phyloP scores from a whole-genome alignment of 345 rosid genomes.

The Populus pruinosa region DNA sequence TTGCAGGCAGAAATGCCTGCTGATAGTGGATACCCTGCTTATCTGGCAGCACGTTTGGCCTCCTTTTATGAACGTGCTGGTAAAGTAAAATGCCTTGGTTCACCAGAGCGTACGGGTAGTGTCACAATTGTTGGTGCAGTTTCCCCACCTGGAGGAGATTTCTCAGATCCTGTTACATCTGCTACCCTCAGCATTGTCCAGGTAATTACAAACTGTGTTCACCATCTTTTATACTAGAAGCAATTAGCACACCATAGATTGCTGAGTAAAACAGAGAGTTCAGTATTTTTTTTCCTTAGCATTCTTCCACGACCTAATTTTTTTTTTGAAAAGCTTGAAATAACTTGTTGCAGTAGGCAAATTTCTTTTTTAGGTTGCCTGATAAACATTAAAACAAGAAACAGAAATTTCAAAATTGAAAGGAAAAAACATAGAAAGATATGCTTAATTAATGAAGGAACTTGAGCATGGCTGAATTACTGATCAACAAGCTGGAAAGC shows the following conservation, averaged over 20 bases:
- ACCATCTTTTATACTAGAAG: background rate
- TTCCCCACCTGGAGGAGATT: slow-evolving; percentile 99
- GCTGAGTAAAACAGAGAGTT: background rate
- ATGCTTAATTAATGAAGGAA: background rate
- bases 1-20: slow-evolving; percentile 99
- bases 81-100: slow-evolving; percentile 97
- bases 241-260: background rate
- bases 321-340: background rate
- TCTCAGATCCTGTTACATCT: slow-evolving; percentile 99
- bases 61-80: slow-evolving; percentile 99
- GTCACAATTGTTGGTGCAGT: slow-evolving; percentile 99
- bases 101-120: slow-evolving; percentile 97
- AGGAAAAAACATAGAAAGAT: background rate
- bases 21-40: slow-evolving; percentile 99
- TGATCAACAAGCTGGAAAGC: background rate
- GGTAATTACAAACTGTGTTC: slow-evolving; percentile 44
- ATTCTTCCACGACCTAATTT: background rate
- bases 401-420: background rate
- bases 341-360: background rate
- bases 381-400: background rate
- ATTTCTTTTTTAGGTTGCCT: background rate
- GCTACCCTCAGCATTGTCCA: slow-evolving; percentile 99
- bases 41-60: slow-evolving; percentile 96
- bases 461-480: background rate
- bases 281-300: background rate